These are phyloP conservation scores for Mortierella sp. DNA, from an alignment of 371 early-diverging fungal genomes.

Conservation along the genomic window DNA sequence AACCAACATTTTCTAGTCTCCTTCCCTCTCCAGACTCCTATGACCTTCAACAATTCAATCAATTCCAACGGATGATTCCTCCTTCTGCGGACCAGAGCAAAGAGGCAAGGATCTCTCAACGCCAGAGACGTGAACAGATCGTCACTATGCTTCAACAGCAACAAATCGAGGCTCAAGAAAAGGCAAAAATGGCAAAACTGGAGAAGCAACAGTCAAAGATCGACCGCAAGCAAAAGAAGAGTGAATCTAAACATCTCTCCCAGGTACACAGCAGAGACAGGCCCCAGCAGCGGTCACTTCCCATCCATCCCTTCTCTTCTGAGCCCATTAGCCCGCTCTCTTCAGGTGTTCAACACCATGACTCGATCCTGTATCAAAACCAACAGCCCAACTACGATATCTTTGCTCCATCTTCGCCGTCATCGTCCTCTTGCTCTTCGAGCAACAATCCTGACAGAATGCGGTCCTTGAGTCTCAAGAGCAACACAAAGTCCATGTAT, in stretches of 20 bases:
- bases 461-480: conserved; percentile 45
- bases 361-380: conserved; percentile 15
- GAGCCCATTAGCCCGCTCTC: conserved; percentile 5
- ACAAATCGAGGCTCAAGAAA: conserved; percentile 48
- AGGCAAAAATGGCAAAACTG: conserved; percentile 26
- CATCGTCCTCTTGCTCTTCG: conserved; percentile 19
- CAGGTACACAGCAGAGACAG: conserved; percentile 22
- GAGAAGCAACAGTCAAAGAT: conserved; percentile 39
- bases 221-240: conserved; percentile 38
- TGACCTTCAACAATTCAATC: conserved; percentile 24
- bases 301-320: conserved; percentile 15
- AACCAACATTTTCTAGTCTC: conserved; percentile 1
- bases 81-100: conserved; percentile 17
- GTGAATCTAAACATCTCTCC: conserved; percentile 28
- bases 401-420: conserved; percentile 1
- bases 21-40: conserved; percentile 13
- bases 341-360: background rate
- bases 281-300: conserved; percentile 23
- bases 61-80: background rate
- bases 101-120: conserved; percentile 29
- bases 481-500: conserved; percentile 47
- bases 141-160: conserved; percentile 36
- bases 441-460: conserved; percentile 12
- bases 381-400: background rate
- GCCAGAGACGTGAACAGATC: conserved; percentile 48